Percentiles rank a stretch among this genome's conserved stretches.
Evolutionary conservation across 2,329 filamentous ascomycete species (phyloP).

Genomic region (Escovopsis weberi): DNA sequence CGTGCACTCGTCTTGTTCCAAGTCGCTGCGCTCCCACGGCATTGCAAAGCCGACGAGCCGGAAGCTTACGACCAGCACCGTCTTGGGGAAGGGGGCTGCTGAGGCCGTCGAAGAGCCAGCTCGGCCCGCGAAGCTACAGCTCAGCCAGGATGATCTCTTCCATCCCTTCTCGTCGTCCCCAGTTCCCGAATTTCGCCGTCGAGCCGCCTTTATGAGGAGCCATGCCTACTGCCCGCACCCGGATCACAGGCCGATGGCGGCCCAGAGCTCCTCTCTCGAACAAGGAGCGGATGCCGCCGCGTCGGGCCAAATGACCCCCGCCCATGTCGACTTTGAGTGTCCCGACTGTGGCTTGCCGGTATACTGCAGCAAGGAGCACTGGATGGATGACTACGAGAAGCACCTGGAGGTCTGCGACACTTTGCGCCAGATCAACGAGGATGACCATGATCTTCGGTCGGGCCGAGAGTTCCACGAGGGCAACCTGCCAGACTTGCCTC

Average conservation of each 20-base stretch:
- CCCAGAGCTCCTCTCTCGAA: conserved; percentile 46
- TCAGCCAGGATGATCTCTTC: conserved; percentile 73
- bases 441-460: conserved; percentile 86
- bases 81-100: conserved; percentile 14
- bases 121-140: conserved; percentile 16
- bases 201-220: conserved; percentile 82
- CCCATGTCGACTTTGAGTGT: conserved; percentile 85
- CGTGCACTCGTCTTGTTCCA: conserved; percentile 16
- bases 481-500: conserved; percentile 73
- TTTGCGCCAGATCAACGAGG: conserved; percentile 86
- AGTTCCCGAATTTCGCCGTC: conserved; percentile 70
- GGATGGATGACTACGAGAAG: conserved; percentile 87
- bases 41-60: conserved; percentile 6
- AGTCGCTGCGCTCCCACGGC: conserved; percentile 4
- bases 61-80: conserved; percentile 18
- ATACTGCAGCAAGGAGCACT: conserved; percentile 88
- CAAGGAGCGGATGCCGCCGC: conserved; percentile 45
- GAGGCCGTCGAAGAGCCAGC: conserved; percentile 11
- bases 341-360: conserved; percentile 91
- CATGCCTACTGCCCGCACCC: conserved; percentile 91
- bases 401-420: conserved; percentile 90
- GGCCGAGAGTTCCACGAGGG: conserved; percentile 91
- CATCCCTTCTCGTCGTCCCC: conserved; percentile 85
- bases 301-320: conserved; percentile 47
- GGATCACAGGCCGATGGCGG: conserved; percentile 62